Conservation (phyloP, 2,329 filamentous ascomycete species). For the Golovinomyces cichoracearum region DNA sequence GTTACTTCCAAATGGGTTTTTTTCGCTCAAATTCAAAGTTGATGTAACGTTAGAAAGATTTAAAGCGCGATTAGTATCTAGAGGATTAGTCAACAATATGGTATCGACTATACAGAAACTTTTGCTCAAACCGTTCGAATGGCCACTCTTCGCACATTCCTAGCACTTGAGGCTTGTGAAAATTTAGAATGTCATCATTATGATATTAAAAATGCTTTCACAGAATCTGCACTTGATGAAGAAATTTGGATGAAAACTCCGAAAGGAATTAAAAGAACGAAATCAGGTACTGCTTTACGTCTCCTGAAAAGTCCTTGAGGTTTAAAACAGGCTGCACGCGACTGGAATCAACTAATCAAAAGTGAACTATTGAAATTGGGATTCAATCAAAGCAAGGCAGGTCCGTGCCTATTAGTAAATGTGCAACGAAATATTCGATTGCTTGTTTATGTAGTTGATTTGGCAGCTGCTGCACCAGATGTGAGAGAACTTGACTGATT, state of each 20-base stretch:
- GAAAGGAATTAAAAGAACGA: neutral
- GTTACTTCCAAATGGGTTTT: neutral
- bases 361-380: neutral
- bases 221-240: neutral
- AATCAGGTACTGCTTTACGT: neutral
- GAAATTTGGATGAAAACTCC: neutral
- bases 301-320: neutral
- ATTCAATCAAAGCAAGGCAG: neutral
- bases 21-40: neutral
- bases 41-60: neutral
- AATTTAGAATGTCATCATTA: neutral
- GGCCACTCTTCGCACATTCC: neutral
- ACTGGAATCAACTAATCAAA: neutral
- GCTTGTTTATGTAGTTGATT: neutral
- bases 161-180: neutral
- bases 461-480: neutral
- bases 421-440: neutral
- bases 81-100: neutral
- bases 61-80: neutral
- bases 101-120: neutral
- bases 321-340: neutral
- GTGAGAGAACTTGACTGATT: neutral
- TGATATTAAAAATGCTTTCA: slow-evolving; percentile 1
- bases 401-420: neutral
- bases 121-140: neutral